Evolutionary conservation across 129 eudicot species (phyloP).

Genomic region (Chrysanthemum makinoi): DNA sequence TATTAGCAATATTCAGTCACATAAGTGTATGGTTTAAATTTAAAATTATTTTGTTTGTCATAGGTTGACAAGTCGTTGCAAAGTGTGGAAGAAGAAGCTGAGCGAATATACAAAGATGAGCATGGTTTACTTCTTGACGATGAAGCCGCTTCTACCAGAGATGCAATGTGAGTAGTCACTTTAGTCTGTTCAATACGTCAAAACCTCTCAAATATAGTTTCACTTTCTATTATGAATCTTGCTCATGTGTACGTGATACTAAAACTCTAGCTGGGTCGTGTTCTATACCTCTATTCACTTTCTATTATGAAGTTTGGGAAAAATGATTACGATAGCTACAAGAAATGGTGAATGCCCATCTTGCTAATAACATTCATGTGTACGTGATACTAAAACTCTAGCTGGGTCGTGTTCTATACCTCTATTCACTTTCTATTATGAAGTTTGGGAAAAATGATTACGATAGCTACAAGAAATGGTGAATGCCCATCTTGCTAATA

Average conservation of each 20-base stretch:
- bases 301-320: not conserved
- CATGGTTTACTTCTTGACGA: slow-evolving; percentile 80
- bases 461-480: not conserved
- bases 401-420: not conserved
- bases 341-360: not conserved
- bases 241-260: not conserved
- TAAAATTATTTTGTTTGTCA: not conserved
- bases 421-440: not conserved
- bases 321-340: not conserved
- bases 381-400: not conserved
- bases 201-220: not conserved
- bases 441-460: not conserved
- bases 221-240: not conserved
- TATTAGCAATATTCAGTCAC: not conserved
- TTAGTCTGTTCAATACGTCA: not conserved
- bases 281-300: not conserved
- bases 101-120: slow-evolving; percentile 88
- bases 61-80: slow-evolving; percentile 91
- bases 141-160: slow-evolving; percentile 95
- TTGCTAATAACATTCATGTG: not conserved
- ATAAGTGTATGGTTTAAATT: slow-evolving; percentile 4
- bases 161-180: slow-evolving; percentile 74
- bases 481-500: not conserved
- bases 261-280: not conserved
- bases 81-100: slow-evolving; percentile 98